phyloP scores from a whole-genome alignment of 805 yeast genomes.

The Crinitomyces ghanaensis region DNA sequence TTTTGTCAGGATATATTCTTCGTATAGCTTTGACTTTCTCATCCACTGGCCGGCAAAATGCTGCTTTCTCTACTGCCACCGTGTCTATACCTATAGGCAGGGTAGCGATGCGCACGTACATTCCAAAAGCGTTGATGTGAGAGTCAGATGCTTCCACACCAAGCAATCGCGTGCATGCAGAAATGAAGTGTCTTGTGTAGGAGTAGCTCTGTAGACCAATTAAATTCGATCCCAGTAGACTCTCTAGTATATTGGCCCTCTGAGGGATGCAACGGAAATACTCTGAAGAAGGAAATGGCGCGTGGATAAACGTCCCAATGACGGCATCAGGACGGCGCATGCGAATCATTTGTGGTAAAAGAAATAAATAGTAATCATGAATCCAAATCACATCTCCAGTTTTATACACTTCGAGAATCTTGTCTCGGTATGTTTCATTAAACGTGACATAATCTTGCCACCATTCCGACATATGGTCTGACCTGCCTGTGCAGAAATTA shows the following conservation, averaged over 20 bases:
- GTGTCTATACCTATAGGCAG: conserved; percentile 88
- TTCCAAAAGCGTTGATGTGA: conserved; percentile 61
- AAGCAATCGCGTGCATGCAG: conserved; percentile 77
- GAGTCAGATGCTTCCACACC: conserved; percentile 52
- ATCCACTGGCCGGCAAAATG: conserved; percentile 27
- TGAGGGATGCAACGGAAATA: conserved; percentile 83
- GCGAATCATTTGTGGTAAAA: conserved; percentile 74
- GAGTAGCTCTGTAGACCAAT: conserved; percentile 79
- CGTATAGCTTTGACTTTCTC: conserved; percentile 46
- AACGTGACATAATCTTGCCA: conserved; percentile 79
- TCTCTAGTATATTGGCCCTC: conserved; percentile 72
- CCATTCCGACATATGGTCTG: conserved; percentile 56
- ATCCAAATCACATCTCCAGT: conserved; percentile 91
- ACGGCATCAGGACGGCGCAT: conserved; percentile 62
- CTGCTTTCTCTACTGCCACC: conserved; percentile 40
- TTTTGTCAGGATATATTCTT: conserved; percentile 32
- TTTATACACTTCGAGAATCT: conserved; percentile 55
- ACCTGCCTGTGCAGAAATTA: conserved; percentile 2
- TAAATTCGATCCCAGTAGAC: conserved; percentile 81
- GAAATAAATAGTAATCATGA: conserved; percentile 76
- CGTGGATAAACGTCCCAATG: conserved; percentile 72
- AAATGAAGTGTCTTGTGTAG: conserved; percentile 81
- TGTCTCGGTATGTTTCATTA: conserved; percentile 82
- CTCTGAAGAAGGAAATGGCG: conserved; percentile 93
- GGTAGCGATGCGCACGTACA: conserved; percentile 59